These are phyloP conservation scores for Magnaporthales sp. DNA, from an alignment of 2,329 filamentous ascomycete genomes.

Conservation along the genomic window DNA sequence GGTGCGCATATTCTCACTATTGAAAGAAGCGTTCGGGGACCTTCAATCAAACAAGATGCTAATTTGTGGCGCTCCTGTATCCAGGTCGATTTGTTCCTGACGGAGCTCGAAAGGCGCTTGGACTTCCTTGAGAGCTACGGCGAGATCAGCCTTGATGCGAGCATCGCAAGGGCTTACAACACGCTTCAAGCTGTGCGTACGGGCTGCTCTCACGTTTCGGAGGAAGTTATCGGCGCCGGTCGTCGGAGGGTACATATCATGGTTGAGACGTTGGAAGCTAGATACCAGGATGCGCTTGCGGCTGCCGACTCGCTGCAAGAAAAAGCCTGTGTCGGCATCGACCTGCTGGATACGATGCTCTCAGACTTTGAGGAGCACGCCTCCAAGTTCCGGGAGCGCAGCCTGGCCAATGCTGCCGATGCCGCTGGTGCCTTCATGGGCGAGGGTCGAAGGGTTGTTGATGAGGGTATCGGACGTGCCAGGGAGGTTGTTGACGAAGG, in stretches of 20 bases:
- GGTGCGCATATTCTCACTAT: slow-evolving; percentile 21
- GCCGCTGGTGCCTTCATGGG: slow-evolving; percentile 66
- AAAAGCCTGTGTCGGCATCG: slow-evolving; percentile 81
- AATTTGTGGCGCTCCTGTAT: background rate
- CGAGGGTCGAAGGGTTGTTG: slow-evolving; percentile 70
- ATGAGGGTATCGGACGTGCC: slow-evolving; percentile 68
- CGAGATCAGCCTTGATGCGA: slow-evolving; percentile 73
- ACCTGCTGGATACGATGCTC: slow-evolving; percentile 77
- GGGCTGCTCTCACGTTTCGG: slow-evolving; percentile 82
- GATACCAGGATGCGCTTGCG: slow-evolving; percentile 78
- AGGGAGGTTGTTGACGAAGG: slow-evolving; percentile 72
- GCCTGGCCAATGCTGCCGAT: slow-evolving; percentile 57
- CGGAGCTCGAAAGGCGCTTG: slow-evolving; percentile 77
- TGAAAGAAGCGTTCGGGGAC: background rate
- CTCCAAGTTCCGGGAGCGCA: slow-evolving; percentile 69
- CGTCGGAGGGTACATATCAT: slow-evolving; percentile 77
- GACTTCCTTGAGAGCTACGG: slow-evolving; percentile 85
- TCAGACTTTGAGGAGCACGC: slow-evolving; percentile 77
- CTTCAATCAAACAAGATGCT: background rate
- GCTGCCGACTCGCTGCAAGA: slow-evolving; percentile 84
- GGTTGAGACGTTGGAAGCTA: slow-evolving; percentile 82
- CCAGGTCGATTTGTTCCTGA: slow-evolving; percentile 70
- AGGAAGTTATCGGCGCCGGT: slow-evolving; percentile 81
- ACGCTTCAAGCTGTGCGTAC: slow-evolving; percentile 81
- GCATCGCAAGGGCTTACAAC: slow-evolving; percentile 75